Conservation (phyloP, 148 eudicot species). For the Nyssa sinensis region DNA sequence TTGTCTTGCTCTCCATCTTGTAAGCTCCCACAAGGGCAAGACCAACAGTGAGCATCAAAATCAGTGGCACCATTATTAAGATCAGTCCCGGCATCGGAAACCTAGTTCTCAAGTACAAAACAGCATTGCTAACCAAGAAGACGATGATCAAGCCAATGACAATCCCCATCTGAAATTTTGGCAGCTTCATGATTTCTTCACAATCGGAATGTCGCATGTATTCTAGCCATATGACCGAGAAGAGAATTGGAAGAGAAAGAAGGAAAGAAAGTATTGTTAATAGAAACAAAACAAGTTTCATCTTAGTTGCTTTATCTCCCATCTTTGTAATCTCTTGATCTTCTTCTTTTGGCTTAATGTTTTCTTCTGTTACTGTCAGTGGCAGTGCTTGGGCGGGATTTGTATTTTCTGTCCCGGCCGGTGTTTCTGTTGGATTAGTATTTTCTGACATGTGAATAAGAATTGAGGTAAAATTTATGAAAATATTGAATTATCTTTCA, state of each 20-base stretch:
- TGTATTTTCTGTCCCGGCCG: no score
- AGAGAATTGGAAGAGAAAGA: conserved; percentile 35
- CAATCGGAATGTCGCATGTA: conserved; percentile 33
- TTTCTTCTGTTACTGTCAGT: conserved; percentile 9
- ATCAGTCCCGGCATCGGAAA: conserved; percentile 22
- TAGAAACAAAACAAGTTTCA: conserved; percentile 7
- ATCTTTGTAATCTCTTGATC: background rate
- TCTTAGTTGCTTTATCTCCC: background rate
- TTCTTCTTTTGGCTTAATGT: background rate
- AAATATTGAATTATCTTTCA: no score
- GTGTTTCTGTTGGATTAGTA: no score
- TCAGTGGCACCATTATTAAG: conserved; percentile 21
- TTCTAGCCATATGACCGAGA: conserved; percentile 24
- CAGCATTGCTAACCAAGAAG: conserved; percentile 21
- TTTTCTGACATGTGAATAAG: background rate
- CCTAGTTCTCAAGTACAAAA: conserved; percentile 14
- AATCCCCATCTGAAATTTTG: conserved; percentile 16
- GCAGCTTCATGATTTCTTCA: conserved; percentile 29
- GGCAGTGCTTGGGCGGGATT: background rate
- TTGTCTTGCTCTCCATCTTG: conserved; percentile 12
- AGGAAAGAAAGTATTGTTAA: conserved; percentile 23
- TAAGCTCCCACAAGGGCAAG: conserved; percentile 27
- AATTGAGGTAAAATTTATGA: no score
- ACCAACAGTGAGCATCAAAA: conserved; percentile 31
- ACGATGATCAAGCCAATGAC: conserved; percentile 21